Evolutionary conservation across 2,329 filamentous ascomycete species (phyloP).

Genomic region (Arthroderma sp.): DNA sequence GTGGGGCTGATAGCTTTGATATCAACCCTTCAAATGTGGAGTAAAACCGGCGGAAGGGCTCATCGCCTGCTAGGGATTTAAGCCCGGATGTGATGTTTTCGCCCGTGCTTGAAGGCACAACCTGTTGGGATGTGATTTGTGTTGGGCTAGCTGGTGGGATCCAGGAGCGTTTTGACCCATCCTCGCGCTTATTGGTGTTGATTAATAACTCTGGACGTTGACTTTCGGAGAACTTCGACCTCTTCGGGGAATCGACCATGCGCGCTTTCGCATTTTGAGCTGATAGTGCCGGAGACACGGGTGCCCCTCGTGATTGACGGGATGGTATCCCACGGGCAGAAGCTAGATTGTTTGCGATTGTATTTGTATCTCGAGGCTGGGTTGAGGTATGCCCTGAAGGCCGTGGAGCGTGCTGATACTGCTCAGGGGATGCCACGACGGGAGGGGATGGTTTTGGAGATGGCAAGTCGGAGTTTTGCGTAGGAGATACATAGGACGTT

Average conservation of each 20-base stretch:
- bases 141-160: slow-evolving; percentile 24
- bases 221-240: slow-evolving; percentile 12
- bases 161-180: slow-evolving; percentile 19
- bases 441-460: slow-evolving; percentile 7
- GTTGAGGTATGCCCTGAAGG: slow-evolving; percentile 29
- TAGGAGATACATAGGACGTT: slow-evolving; percentile 6
- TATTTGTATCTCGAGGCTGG: slow-evolving; percentile 55
- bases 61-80: slow-evolving; percentile 39
- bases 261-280: slow-evolving; percentile 61
- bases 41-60: slow-evolving; percentile 83
- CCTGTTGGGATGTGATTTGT: slow-evolving; percentile 22
- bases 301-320: slow-evolving; percentile 45
- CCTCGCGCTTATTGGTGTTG: neutral
- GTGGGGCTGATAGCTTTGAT: slow-evolving; percentile 72
- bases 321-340: slow-evolving; percentile 65
- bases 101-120: slow-evolving; percentile 18
- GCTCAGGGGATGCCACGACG: slow-evolving; percentile 19
- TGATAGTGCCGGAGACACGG: slow-evolving; percentile 58
- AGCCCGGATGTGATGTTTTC: slow-evolving; percentile 14
- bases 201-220: neutral
- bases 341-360: slow-evolving; percentile 77
- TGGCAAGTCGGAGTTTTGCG: slow-evolving; percentile 10
- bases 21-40: slow-evolving; percentile 80
- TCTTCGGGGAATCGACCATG: slow-evolving; percentile 44
- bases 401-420: slow-evolving; percentile 25